Base-by-base conservation (phyloP, 257 asterid species). In the Osmanthus fragrans region DNA sequence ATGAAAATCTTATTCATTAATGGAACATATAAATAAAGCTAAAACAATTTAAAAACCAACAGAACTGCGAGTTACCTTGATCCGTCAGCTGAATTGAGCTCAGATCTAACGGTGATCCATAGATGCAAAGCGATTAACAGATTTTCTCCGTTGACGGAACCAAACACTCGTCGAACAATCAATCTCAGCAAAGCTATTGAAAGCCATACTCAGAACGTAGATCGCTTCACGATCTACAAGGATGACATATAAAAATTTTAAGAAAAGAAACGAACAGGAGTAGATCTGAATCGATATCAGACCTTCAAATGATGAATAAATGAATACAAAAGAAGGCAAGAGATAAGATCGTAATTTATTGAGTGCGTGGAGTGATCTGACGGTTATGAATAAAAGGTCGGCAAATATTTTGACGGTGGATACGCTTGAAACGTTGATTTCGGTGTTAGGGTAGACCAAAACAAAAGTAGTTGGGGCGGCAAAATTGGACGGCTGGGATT, bases 401-500 rank as follows among this genome's bases (percentile, higher is more conserved):
- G 71, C 47, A 36, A 27, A 49, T 63, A 76, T 65, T 73, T 77
- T n/a, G 68, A 83, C 79, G 89, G 96, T 25, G 47, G 86, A 73
- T 74, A 37, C 15, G 80, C 70, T 21, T 40, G 25, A 23, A 42
- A 25, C 8, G 63, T 30, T 12, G 74, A 25, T 1, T 40, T 40
- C 3, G 47, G 47, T 10, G 47, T 10, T 40, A 40, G 15, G 47
- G 47, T 40, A 5, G 39, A 36, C 39, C 34, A 32, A 32, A 32
- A 30, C 32, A 30, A 11, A 27, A 19, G 19, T 69, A 70, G 37
- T 37, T 73, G 42, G 12, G 70, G 82, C 74, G 71, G 75, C 29
- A 67, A 39, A 64, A 82, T 80, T 78, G 76, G 72, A 84, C 89
- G 92, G 89, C 86, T 82, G 87, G 18, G 49, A 21, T 87, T 85